A percentile compares a stretch with the other conserved stretches of the same genome.
These are phyloP conservation scores for Venturia asperata DNA, from an alignment of 2,329 filamentous ascomycete species.

Conservation along the genomic window DNA sequence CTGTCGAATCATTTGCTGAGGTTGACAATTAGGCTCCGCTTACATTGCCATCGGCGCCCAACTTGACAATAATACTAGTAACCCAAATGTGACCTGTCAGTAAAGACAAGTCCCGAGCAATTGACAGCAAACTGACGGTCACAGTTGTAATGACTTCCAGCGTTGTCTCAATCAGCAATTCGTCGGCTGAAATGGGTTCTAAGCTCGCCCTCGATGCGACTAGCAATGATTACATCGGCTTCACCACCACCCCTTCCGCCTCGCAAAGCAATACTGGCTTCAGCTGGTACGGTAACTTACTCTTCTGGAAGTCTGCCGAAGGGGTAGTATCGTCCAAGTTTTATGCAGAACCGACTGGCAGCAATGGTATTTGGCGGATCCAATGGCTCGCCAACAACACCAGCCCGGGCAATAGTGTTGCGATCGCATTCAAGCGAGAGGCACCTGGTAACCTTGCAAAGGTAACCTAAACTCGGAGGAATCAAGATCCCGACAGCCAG, in stretches of 20 bases:
- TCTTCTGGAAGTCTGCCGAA: conserved; percentile 5
- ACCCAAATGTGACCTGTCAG: not conserved
- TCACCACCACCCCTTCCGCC: not conserved
- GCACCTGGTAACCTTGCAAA: conserved; percentile 4
- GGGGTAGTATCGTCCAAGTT: not conserved
- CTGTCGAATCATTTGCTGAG: not conserved
- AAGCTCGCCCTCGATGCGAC: not conserved
- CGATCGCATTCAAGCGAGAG: not conserved
- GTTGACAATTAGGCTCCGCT: not conserved
- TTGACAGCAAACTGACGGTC: not conserved
- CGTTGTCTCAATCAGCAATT: not conserved
- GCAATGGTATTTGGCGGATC: not conserved
- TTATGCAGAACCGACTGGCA: conserved; percentile 6
- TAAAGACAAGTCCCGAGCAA: not conserved
- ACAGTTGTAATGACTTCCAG: not conserved
- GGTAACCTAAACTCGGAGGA: not conserved
- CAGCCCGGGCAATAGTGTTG: not conserved
- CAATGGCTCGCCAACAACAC: conserved; percentile 8
- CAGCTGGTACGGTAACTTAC: not conserved
- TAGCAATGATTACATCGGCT: not conserved
- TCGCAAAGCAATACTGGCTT: conserved; percentile 4
- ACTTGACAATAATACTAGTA: not conserved
- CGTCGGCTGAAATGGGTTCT: not conserved
- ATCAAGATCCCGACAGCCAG: not conserved
- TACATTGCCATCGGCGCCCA: not conserved